Evolutionary conservation across 495 filamentous ascomycete genomes (phyloP), one percentile per base, ranked within the genome.

Genomic region (Tuber microsphaerosporum): DNA sequence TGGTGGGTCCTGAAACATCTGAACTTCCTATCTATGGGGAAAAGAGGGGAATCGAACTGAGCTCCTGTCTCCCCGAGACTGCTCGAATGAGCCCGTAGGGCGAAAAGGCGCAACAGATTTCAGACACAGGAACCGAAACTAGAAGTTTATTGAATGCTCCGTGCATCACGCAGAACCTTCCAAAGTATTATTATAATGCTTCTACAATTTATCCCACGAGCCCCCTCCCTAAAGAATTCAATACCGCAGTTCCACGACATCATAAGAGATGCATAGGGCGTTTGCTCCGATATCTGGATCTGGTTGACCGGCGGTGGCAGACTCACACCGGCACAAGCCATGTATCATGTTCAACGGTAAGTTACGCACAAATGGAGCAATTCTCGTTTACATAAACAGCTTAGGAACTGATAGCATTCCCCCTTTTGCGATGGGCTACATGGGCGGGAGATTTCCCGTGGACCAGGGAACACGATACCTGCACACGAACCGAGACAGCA

Each of bases 321-420:
- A 41, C 39, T 41, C 39, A 41, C 39, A 41, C 39, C 39, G 39
- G 39, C 39, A 6, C 39, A 41, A 41, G 39, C 39, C 39, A 41
- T 39, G 37, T 31, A 31, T 19, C 51, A 16, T 31, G 9, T 61
- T 61, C 51, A 61, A 61, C 3, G 14, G 2, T 19, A 16, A 61
- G 56, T 17, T 5, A 31, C 10, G 56, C 12, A 16, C 56, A 56
- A 26, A 61, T 31, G n/a, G 56, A 16, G 31, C 26, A 65, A 34
- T 65, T 65, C 26, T 26, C 7, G 44, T 70, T 77, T 77, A 75
- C 73, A 75, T 75, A 75, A 75, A 77, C 41, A 44, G n/a, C 51
- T 69, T 72, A 70, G 75, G 12, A 69, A 39, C 65, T 69, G 69
- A 71, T 41, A 69, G 19, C 71, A 46, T 61, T 61, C 5, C 48